Evolutionary conservation across 2,329 filamentous ascomycete genomes (phyloP), one percentile per base, ranked within the genome.

Genomic region (Penicillium sp.): DNA sequence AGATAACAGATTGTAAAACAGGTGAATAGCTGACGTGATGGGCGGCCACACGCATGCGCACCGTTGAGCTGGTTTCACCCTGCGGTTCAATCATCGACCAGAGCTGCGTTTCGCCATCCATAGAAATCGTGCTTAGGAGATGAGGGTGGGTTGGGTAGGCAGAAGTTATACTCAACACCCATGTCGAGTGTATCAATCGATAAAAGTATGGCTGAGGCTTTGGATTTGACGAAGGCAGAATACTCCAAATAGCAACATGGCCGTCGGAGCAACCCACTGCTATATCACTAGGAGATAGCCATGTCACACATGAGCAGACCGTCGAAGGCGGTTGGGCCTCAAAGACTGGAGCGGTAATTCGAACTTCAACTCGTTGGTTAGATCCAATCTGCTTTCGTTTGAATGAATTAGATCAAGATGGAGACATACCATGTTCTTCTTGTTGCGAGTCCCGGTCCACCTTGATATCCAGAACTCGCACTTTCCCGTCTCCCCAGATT

Each of bases 261-360:
- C 84, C 84, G 57, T 83, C 79, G 7, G 83, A 78, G 46, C 78
- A 81, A 24, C 79, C 81, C 17, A 80, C 79, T 3, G 78, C 78
- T 46, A 87, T 68, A 32, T 82, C 77, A 12, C 72, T 78, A 2
- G 76, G 73, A 9, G 81, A 84, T 12, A 85, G 68, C 82, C 84
- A 87, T 15, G 78, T 69, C 10, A 86, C 55, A 53, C 75, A 80
- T 7, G 82, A 83, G 56, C 78, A 84, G 3, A 86, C 63, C 2
- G 80, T 80, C 15, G 65, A 63, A n/a, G 79, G 76, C 3, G 80
- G 76, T 17, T 68, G 72, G 4, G 76, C 69, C 50, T 79, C 75
- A 58, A 85, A 83, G 3, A 79, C 78, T 7, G 78, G 76, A 13
- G 68, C 67, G 3, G 72, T 63, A 24, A 82, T 65, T 52, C 75